A percentile compares a stretch with the other conserved stretches of the same genome.
phyloP scores from a whole-genome alignment of 1,139 yeast genomes.

The Yamadazyma aaseri region DNA sequence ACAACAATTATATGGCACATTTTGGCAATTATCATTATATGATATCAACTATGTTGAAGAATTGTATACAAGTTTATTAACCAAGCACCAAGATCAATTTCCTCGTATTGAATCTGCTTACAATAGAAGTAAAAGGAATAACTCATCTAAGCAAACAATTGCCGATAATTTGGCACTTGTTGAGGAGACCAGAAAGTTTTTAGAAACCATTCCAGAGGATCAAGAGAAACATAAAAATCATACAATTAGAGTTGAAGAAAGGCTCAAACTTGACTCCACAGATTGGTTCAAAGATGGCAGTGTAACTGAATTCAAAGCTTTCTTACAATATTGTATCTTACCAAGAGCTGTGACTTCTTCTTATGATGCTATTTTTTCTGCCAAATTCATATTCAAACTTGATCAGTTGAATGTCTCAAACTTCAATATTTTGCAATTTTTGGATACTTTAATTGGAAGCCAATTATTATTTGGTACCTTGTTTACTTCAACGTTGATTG shows the following conservation, averaged over 20 bases:
- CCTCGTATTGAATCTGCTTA: constrained; percentile 29
- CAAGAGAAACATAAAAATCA: constrained; percentile 32
- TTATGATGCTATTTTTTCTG: constrained; percentile 75
- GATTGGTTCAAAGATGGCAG: constrained; percentile 26
- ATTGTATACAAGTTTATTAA: constrained; percentile 51
- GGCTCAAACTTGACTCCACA: constrained; percentile 17
- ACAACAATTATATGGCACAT: constrained; percentile 51
- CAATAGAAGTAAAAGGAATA: constrained; percentile 28
- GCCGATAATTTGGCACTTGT: constrained; percentile 30
- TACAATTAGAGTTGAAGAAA: constrained; percentile 12
- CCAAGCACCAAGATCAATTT: constrained; percentile 16
- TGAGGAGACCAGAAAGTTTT: constrained; percentile 23
- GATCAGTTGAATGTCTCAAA: constrained; percentile 43
- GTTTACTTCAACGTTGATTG: constrained; percentile 70
- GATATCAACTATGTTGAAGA: constrained; percentile 61
- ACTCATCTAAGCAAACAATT: constrained; percentile 27
- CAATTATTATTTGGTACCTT: constrained; percentile 58
- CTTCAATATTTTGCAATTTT: constrained; percentile 42
- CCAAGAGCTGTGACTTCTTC: constrained; percentile 83
- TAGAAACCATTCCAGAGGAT: constrained; percentile 26
- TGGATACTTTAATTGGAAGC: constrained; percentile 51
- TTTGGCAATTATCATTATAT: constrained; percentile 77
- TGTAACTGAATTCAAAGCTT: constrained; percentile 21
- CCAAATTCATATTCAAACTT: constrained; percentile 57
- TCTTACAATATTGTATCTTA: constrained; percentile 65